Evolutionary conservation across 108 stramenopile species (phyloP).

Genomic region (Cyclostephanos tholiformis): DNA sequence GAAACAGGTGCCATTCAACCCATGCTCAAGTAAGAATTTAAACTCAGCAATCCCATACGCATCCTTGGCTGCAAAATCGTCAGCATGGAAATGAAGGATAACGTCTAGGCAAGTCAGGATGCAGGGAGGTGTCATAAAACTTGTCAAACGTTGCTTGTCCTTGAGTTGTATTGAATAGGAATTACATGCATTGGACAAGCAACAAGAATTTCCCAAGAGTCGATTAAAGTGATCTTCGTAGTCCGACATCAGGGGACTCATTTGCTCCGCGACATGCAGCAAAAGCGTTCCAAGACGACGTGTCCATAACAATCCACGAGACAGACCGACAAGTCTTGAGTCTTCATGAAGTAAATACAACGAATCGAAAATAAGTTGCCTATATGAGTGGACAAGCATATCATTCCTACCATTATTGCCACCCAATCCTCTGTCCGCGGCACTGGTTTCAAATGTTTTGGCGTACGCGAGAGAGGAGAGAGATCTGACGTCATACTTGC

Average conservation of each 20-base stretch:
- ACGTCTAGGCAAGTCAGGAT: constrained; percentile 51
- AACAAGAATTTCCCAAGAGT: constrained; percentile 41
- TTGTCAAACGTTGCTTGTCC: constrained; percentile 16
- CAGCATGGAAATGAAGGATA: constrained; percentile 26
- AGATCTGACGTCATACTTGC: constrained; percentile 9
- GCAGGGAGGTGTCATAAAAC: constrained; percentile 35
- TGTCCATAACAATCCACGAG: constrained; percentile 33
- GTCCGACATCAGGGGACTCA: constrained; percentile 47
- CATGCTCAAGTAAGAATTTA: constrained; percentile 23
- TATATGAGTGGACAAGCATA: constrained; percentile 10
- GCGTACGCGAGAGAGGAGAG: constrained; percentile 23
- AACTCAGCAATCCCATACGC: constrained; percentile 22
- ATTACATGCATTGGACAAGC: constrained; percentile 27
- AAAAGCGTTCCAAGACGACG: constrained; percentile 41
- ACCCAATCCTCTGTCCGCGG: neutral
- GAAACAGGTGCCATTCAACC: constrained; percentile 55
- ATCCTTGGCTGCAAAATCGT: constrained; percentile 17
- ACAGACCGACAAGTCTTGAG: constrained; percentile 52
- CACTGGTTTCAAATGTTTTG: neutral
- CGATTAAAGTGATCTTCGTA: constrained; percentile 58
- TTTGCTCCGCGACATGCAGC: constrained; percentile 27
- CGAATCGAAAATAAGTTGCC: constrained; percentile 60
- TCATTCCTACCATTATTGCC: neutral
- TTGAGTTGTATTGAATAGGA: neutral
- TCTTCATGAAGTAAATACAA: constrained; percentile 81